Conservation (phyloP, 345 rosid genomes). For the Boechera divaricarpa region DNA sequence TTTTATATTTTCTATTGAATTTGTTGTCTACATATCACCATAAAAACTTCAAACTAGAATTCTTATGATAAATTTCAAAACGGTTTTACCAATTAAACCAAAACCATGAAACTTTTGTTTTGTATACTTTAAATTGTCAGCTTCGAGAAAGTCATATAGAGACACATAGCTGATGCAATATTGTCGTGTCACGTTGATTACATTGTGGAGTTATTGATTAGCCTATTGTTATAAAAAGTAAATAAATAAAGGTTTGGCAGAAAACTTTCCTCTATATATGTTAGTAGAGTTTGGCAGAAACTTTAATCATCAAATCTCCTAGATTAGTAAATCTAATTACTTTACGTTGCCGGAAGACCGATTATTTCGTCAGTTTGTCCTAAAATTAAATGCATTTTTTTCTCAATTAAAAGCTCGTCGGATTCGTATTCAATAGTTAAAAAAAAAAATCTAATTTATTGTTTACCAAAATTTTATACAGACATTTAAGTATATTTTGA, state of each 20-base stretch:
- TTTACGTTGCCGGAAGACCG: constrained; percentile 15
- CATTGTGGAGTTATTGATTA: background rate
- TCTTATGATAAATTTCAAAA: background rate
- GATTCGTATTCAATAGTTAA: background rate
- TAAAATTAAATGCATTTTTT: constrained; percentile 5
- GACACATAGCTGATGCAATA: background rate
- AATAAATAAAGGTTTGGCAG: constrained; percentile 28
- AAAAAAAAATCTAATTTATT: constrained; percentile 8
- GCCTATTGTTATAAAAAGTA: background rate
- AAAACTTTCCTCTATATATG: background rate
- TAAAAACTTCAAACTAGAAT: background rate
- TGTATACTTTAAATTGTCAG: background rate
- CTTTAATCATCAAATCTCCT: constrained; percentile 13
- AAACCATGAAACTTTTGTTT: constrained; percentile 7
- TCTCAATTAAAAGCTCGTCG: background rate
- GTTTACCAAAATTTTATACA: background rate
- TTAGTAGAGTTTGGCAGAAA: constrained; percentile 39
- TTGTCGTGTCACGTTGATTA: background rate
- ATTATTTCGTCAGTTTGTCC: constrained; percentile 25
- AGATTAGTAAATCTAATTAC: constrained; percentile 19
- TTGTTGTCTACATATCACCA: background rate
- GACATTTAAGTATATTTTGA: constrained; percentile 3
- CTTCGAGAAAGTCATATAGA: background rate
- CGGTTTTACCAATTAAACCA: too few relatives aligned
- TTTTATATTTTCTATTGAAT: background rate